Conservation (phyloP, 2,329 filamentous ascomycete species). For the Diaporthe eres region DNA sequence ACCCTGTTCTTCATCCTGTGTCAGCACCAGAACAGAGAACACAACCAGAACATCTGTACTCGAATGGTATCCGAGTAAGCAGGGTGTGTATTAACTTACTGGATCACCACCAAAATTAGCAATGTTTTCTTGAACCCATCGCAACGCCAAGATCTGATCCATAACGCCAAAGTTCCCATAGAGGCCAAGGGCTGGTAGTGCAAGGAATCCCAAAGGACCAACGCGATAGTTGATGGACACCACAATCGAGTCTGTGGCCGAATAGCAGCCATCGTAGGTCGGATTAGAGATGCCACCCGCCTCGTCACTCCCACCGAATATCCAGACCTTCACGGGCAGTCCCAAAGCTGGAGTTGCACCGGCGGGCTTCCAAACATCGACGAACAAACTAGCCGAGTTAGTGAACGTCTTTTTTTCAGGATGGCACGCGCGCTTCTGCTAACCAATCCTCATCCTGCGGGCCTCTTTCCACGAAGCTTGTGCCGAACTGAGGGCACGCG, state of each 20-base stretch:
- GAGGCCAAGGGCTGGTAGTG: not conserved
- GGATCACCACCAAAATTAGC: not conserved
- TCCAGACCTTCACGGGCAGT: conserved; percentile 19
- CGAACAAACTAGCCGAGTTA: not conserved
- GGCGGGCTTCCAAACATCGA: conserved; percentile 17
- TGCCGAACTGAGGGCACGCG: conserved; percentile 4
- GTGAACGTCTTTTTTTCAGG: not conserved
- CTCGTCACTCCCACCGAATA: conserved; percentile 11
- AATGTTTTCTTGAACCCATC: conserved; percentile 12
- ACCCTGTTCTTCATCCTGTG: not conserved
- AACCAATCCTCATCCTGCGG: conserved; percentile 9
- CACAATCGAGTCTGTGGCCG: conserved; percentile 17
- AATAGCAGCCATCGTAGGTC: conserved; percentile 18
- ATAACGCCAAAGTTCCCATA: not conserved
- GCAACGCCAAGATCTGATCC: conserved; percentile 10
- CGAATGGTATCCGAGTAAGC: not conserved
- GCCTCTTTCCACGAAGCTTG: not conserved
- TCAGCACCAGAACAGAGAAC: not conserved
- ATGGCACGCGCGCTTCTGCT: not conserved
- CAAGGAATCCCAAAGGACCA: conserved; percentile 15
- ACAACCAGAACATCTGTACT: not conserved
- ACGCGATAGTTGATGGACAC: conserved; percentile 28
- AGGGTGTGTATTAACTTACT: not conserved
- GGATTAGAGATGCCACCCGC: conserved; percentile 9
- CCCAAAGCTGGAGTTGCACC: not conserved